phyloP scores from a whole-genome alignment of 495 filamentous ascomycete species.

The Penicillium canescens region DNA sequence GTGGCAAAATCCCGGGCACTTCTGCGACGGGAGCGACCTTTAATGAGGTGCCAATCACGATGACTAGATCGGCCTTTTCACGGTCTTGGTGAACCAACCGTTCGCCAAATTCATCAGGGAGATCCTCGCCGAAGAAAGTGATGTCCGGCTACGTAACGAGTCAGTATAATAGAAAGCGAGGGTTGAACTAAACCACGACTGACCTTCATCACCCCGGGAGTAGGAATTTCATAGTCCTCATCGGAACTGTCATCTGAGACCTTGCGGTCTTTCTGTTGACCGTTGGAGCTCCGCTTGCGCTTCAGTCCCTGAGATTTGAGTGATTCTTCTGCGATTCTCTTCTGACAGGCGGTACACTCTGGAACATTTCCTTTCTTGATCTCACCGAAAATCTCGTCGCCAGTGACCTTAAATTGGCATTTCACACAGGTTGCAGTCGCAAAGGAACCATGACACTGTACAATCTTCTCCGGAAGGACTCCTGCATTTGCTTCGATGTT shows the following conservation, averaged over 20 bases:
- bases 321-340: conserved; percentile 38
- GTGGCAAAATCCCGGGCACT: conserved; percentile 77
- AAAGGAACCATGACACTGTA: conserved; percentile 96
- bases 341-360: conserved; percentile 54
- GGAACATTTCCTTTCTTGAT: conserved; percentile 69
- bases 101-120: conserved; percentile 81
- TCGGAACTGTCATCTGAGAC: conserved; percentile 63
- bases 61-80: conserved; percentile 81
- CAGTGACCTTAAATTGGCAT: conserved; percentile 72
- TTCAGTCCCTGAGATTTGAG: conserved; percentile 57
- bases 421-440: conserved; percentile 89
- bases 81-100: conserved; percentile 78
- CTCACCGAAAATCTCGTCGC: conserved; percentile 74
- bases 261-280: conserved; percentile 52
- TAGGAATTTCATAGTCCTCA: conserved; percentile 69
- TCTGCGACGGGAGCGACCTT: conserved; percentile 95
- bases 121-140: conserved; percentile 79
- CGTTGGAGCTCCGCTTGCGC: conserved; percentile 72
- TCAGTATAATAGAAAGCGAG: conserved; percentile 1
- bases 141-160: conserved; percentile 69
- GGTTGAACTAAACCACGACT: not conserved
- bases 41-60: conserved; percentile 95
- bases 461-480: conserved; percentile 77
- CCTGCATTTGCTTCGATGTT: conserved; percentile 91
- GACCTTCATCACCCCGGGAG: conserved; percentile 89